Base-by-base conservation (phyloP, 805 yeast species). In the Candida dendrica region DNA sequence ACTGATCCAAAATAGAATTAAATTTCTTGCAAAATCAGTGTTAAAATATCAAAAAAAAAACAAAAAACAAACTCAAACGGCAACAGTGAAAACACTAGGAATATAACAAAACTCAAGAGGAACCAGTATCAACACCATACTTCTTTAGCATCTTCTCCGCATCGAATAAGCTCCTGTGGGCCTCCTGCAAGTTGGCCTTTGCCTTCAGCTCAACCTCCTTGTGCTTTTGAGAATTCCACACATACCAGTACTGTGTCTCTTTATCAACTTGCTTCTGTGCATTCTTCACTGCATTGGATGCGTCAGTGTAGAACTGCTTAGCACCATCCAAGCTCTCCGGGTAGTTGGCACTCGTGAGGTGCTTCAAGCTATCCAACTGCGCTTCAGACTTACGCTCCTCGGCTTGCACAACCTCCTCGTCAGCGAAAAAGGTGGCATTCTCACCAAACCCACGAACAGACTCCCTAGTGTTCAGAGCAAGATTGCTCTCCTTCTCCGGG, bases 321-420 rank as follows among this genome's bases (percentile, higher is more conserved):
- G 61, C 61, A 31, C 61, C 61, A 22, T 53, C 41, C 3, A 49
- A 48, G 19, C 43, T 47, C 15, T 51, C 40, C 3, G 46, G 52
- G 36, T 55, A 55, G 44, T 52, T 49, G 43, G 47, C 51, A 42
- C 43, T 45, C 18, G 55, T 49, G 58, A 59, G 53, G 15, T 27
- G 31, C 15, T 36, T 46, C 58, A 57, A 53, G 16, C 33, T 22
- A 9, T 34, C 27, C 11, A 26, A 19, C 17, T 35, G 20, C 72
- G 77, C 54, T 1, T 77, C 68, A 24, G 18, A 19, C 10, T 43
- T 68, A 61, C 22, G 58, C 63, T 75, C 77, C 36, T 59, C 52
- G 37, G 67, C 70, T 15, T 76, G 75, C 72, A 75, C 71, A 4
- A 75, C 75, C 41, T 64, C 13, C 19, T 72, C 77, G 14, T 58